Conservation (phyloP, 1,284 basidiomycete species). For the Coniferiporia weirii region DNA sequence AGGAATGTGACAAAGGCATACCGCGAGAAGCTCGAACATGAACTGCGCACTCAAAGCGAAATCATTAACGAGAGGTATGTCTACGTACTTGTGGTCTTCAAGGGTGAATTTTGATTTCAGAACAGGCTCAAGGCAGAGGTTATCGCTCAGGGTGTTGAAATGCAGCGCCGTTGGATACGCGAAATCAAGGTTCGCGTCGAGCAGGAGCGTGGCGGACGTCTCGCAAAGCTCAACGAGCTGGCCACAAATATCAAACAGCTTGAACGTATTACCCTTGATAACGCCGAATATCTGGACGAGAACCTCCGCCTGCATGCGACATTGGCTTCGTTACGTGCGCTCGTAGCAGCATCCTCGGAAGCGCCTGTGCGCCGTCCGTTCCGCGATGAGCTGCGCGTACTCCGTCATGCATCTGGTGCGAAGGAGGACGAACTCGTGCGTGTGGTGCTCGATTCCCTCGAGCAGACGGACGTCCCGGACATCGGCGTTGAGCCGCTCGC, state of each 20-base stretch:
- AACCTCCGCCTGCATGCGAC: constrained; percentile 83
- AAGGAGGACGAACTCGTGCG: constrained; percentile 65
- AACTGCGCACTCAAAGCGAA: constrained; percentile 86
- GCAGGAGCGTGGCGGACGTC: constrained; percentile 91
- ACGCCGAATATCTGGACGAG: constrained; percentile 84
- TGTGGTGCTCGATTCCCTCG: constrained; percentile 68
- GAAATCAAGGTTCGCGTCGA: constrained; percentile 96
- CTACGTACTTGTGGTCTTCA: constrained; percentile 1
- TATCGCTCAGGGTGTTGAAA: constrained; percentile 93
- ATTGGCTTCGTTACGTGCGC: constrained; percentile 69
- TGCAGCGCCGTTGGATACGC: constrained; percentile 94
- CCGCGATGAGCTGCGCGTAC: constrained; percentile 82
- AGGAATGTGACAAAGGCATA: constrained; percentile 73
- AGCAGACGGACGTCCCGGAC: constrained; percentile 71
- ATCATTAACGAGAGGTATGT: constrained; percentile 87
- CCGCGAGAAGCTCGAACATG: constrained; percentile 80
- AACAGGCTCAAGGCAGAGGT: constrained; percentile 89
- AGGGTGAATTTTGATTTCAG: not conserved
- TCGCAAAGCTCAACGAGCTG: constrained; percentile 93
- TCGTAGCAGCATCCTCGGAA: constrained; percentile 50
- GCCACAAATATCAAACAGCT: constrained; percentile 87
- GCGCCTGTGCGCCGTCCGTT: constrained; percentile 71
- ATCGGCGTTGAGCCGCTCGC: constrained; percentile 88
- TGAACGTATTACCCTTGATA: constrained; percentile 88
- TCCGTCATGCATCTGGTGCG: constrained; percentile 69